These are phyloP conservation scores for Macrophomina pseudophaseolina DNA, from an alignment of 2,329 filamentous ascomycete genomes.

Conservation along the genomic window DNA sequence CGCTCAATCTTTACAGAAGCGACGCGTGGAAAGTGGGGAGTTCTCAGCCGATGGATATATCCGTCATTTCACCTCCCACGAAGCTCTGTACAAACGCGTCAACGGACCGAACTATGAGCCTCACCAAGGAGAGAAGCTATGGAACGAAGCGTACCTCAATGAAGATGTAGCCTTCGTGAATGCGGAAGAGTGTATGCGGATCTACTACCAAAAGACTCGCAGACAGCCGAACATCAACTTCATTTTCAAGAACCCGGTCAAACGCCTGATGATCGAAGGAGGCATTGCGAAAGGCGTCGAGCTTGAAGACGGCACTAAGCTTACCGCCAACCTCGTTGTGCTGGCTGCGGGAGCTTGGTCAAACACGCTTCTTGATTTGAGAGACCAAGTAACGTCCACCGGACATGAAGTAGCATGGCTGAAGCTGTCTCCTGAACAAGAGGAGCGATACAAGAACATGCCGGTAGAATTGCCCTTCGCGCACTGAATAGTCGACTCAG, in stretches of 20 bases:
- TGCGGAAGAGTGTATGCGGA: conserved; percentile 22
- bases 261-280: conserved; percentile 5
- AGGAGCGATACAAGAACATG: conserved; percentile 24
- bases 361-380: conserved; percentile 73
- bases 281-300: conserved; percentile 56
- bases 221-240: conserved; percentile 15
- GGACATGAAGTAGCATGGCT: conserved; percentile 27
- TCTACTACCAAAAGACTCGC: conserved; percentile 13
- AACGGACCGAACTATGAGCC: conserved; percentile 8
- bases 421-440: conserved; percentile 13
- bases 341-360: conserved; percentile 91
- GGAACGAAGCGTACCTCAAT: conserved; percentile 26
- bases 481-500: background rate
- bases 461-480: background rate
- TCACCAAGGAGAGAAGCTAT: conserved; percentile 8
- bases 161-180: conserved; percentile 26
- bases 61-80: conserved; percentile 7
- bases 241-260: conserved; percentile 14
- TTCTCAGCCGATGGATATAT: conserved; percentile 12
- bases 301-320: conserved; percentile 53
- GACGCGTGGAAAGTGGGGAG: conserved; percentile 10
- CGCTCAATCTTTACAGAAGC: conserved; percentile 5
- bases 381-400: conserved; percentile 16
- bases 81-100: conserved; percentile 20
- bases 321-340: conserved; percentile 74